Conservation (phyloP, 768 basidiomycete genomes). For the Nidularia pulvinata region DNA sequence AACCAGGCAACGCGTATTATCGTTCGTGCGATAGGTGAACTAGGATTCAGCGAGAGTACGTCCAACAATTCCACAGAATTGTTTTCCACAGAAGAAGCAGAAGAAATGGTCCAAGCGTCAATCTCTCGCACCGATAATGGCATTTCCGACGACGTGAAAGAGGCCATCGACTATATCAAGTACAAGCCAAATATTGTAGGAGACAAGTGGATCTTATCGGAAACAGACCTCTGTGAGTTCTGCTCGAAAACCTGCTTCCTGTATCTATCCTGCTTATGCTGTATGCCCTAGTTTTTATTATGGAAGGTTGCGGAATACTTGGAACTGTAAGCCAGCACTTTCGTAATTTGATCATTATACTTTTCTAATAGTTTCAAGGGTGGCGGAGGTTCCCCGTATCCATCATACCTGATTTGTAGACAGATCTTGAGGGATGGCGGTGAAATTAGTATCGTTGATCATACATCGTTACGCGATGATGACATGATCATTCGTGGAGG, state of each 20-base stretch:
- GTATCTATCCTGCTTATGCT: background rate
- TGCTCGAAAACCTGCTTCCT: background rate
- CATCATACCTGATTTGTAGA: conserved; percentile 45
- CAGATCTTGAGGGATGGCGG: conserved; percentile 53
- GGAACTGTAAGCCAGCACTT: conserved; percentile 31
- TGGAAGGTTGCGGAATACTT: conserved; percentile 61
- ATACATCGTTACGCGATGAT: conserved; percentile 37
- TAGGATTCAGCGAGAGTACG: conserved; percentile 14
- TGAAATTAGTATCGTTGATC: conserved; percentile 42
- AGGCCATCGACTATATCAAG: conserved; percentile 19
- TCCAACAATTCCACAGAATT: no score
- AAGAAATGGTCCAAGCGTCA: no score
- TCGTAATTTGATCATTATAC: background rate
- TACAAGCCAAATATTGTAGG: conserved; percentile 35
- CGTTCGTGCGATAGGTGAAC: conserved; percentile 62
- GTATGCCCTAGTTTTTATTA: conserved; percentile 46
- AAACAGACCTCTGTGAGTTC: conserved; percentile 36
- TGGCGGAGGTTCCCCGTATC: conserved; percentile 61
- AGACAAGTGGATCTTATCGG: conserved; percentile 41
- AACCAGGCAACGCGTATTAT: conserved; percentile 53
- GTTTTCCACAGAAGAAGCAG: no score
- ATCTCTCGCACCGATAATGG: background rate
- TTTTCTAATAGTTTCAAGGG: conserved; percentile 24
- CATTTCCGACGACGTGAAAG: background rate
- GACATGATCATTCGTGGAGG: conserved; percentile 28